Evolutionary conservation across 495 filamentous ascomycete species (phyloP), one percentile per base, ranked within the genome.

Genomic region (Aspergillus saccharolyticus): DNA sequence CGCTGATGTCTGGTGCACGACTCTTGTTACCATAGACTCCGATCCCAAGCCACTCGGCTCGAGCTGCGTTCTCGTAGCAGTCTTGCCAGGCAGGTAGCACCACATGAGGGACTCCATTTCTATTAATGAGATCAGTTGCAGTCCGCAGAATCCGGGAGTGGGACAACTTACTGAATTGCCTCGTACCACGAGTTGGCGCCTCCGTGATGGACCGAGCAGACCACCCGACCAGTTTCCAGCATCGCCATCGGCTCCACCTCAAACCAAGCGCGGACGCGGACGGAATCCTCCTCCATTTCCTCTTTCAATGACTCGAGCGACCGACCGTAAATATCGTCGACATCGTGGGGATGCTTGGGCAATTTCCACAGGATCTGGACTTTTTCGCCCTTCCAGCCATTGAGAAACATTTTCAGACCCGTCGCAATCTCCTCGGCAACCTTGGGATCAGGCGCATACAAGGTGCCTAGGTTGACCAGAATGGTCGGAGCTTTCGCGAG

Each of bases 101-200:
- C 19, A 83, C 66, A 56, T 83, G 79, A 1, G 79, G 78, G 18
- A 76, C 69, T 16, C 79, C 79, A 19, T 68, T 71, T 54, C 79
- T 81, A n/a, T n/a, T n/a, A 25, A 28, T 19, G 14, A 19, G 0
- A 44, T 56, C 25, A 61, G 54, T 57, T 8, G 2, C 14, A 10
- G 15, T 12, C 4, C 12, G 10, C 6, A 1, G 12, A 10, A 17
- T 18, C 9, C 9, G 18, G 30, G 1, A 8, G 33, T 14, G 30
- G 14, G n/a, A 21, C 18, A 24, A 71, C 71, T 56, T 68, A 83
- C 78, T 73, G 73, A 46, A 80, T 71, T 1, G 76, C 78, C 57
- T 83, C 80, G 53, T 78, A 76, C 49, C 72, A 83, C n/a, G 73
- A 79, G 42, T 80, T 80, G 0, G 77, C 71, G 20, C 80, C 79